Evolutionary conservation across 176 grass and related monocot genomes (phyloP).

Genomic region (Bothriochloa decipiens): DNA sequence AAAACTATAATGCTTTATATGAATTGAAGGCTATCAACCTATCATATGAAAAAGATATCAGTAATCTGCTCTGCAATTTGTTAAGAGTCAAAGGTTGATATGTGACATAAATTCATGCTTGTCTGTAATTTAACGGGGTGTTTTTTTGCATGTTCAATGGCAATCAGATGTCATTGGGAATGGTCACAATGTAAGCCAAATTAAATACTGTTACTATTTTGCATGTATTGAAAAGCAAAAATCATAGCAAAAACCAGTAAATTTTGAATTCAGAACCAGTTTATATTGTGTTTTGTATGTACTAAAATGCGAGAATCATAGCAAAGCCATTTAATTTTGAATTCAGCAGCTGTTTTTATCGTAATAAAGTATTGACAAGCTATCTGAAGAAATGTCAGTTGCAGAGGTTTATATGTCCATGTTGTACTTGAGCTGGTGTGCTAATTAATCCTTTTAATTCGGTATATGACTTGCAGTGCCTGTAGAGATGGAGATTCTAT

Average conservation of each 20-base stretch:
- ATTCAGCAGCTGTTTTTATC: not conserved
- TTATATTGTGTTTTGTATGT: not conserved
- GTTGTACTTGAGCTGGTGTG: slow-evolving; percentile 3
- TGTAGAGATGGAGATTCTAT: not conserved
- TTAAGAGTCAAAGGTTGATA: slow-evolving; percentile 6
- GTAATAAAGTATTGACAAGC: not conserved
- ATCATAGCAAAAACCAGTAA: not conserved
- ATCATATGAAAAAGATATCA: not conserved
- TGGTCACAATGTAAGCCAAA: not conserved
- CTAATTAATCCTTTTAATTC: slow-evolving; percentile 23
- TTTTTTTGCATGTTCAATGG: not conserved
- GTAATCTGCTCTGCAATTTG: not conserved
- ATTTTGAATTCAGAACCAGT: not conserved
- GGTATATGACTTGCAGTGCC: slow-evolving; percentile 39
- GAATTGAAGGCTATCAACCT: not conserved
- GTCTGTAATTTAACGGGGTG: not conserved
- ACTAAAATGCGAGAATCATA: not conserved
- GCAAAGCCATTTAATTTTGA: not conserved
- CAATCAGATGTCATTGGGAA: not conserved
- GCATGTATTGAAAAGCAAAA: not conserved
- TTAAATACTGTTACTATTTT: not conserved
- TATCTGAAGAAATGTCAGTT: not conserved
- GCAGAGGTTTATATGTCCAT: not conserved
- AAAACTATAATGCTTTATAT: slow-evolving; percentile 3
- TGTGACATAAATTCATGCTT: not conserved